phyloP scores from a whole-genome alignment of 768 basidiomycete species.

The Tulasnella sp. region DNA sequence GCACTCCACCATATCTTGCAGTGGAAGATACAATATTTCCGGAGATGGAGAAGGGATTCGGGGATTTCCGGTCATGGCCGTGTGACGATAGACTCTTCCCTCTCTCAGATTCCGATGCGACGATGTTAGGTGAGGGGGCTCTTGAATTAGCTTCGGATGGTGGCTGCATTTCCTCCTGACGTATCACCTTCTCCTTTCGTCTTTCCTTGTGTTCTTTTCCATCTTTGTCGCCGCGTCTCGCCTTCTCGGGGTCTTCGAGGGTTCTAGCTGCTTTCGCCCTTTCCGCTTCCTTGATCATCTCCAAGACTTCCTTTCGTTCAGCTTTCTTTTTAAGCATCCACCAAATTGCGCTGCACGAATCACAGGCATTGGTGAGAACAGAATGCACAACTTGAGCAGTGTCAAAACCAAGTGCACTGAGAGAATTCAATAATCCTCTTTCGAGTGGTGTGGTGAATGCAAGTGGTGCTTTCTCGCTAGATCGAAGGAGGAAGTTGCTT shows the following conservation, averaged over 20 bases:
- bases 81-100: no score
- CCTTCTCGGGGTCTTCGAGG: slow-evolving; percentile 20
- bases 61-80: no score
- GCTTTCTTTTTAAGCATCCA: slow-evolving; percentile 87
- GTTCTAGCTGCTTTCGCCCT: slow-evolving; percentile 9
- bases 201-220: background rate
- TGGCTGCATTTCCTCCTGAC: background rate
- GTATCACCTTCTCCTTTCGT: slow-evolving; percentile 1
- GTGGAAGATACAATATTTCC: no score
- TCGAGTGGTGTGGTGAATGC: slow-evolving; percentile 83
- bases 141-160: no score
- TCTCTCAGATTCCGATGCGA: no score
- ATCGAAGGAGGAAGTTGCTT: slow-evolving; percentile 27
- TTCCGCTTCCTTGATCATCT: slow-evolving; percentile 13
- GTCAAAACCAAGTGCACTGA: slow-evolving; percentile 75
- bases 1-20: no score
- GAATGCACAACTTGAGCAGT: slow-evolving; percentile 92
- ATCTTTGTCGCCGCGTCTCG: slow-evolving; percentile 22
- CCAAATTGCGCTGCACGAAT: slow-evolving; percentile 82
- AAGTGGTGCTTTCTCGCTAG: slow-evolving; percentile 44
- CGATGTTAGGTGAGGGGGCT: no score
- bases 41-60: no score
- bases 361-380: slow-evolving; percentile 83
- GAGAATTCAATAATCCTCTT: slow-evolving; percentile 58
- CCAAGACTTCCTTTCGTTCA: slow-evolving; percentile 39